Base-by-base conservation (phyloP, 164 flowering plant genomes). In the Annona squamosa region DNA sequence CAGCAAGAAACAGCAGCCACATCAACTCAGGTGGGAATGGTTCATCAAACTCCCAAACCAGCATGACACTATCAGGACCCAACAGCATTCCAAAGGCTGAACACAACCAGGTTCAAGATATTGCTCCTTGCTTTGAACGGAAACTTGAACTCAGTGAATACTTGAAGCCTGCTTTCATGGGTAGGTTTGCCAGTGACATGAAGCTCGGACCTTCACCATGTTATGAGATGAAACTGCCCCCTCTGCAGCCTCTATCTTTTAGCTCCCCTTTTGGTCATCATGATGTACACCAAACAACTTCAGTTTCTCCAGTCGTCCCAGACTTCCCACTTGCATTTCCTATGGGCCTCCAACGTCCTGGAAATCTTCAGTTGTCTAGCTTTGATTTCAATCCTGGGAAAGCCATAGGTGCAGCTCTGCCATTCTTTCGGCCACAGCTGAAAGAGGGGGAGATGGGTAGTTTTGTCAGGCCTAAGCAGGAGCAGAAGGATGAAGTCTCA, bases 1-100 rank as follows among this genome's bases (percentile, higher is more conserved):
- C 87, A 48, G 87, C 94, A n/a, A 82, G 87, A 74, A 93, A 81
- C 82, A 83, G 88, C 70, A 79, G 76, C 72, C 83, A 84, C 44
- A 72, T 72, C 5, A 87, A 79, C 81, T 79, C 87, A 3, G 76
- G 68, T 69, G 73, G 43, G 62, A 82, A 80, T 41, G 70, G 67
- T 68, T 59, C 78, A 63, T 45, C 65, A n/a, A 76, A 57, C 68
- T 66, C 80, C 52, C 88, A 84, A 48, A 9, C 81, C 10, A 19
- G 78, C 44, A 47, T 78, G 48, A 12, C 83, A 13, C 69, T 85
- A 37, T 75, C 85, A 7, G 84, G 85, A 80, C 75, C 68, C 69
- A 42, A 81, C 67, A 77, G 57, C 70, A 67, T 76, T 56, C 77
- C 87, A 17, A 92, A 85, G 81, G 77, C 85, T 4, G 90, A 86